A percentile compares a stretch with the other conserved stretches of the same genome.
Conservation (phyloP, 345 rosid species). For the Eucalyptus marginata region DNA sequence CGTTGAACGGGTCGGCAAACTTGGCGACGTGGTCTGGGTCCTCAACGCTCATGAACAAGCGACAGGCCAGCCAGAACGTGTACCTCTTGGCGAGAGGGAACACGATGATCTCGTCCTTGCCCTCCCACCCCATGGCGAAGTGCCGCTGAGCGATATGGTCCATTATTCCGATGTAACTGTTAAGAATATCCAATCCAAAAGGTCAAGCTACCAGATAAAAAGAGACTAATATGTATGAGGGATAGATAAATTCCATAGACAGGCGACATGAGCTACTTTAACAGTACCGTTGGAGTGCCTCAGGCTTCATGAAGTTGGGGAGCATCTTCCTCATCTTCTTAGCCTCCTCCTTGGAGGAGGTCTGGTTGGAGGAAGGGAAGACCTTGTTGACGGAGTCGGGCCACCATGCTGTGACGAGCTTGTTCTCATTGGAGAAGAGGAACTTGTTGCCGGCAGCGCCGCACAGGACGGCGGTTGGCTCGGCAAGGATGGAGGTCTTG, state of each 20-base stretch:
- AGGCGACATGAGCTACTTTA: not conserved
- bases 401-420: conserved; percentile 6
- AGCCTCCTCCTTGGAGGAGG: conserved; percentile 4
- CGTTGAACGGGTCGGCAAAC: conserved; percentile 3
- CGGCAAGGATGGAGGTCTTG: conserved; percentile 5
- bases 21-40: conserved; percentile 1
- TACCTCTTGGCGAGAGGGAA: conserved; percentile 3
- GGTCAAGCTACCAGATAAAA: not conserved
- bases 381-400: conserved; percentile 2
- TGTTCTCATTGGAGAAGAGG: conserved; percentile 9
- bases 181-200: not conserved
- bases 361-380: conserved; percentile 2
- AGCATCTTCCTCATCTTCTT: conserved; percentile 8
- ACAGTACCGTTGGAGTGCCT: not conserved
- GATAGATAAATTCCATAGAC: not conserved
- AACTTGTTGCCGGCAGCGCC: conserved; percentile 2
- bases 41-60: not conserved
- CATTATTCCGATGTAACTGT: conserved; percentile 7
- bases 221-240: not conserved
- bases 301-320: conserved; percentile 4
- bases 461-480: not conserved
- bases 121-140: conserved; percentile 7
- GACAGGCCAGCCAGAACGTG: conserved; percentile 10
- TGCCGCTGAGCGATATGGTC: conserved; percentile 3
- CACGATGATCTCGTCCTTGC: not conserved